Evolutionary conservation across 2,329 filamentous ascomycete genomes (phyloP), one percentile per base, ranked within the genome.

Genomic region (Penicillium sp.): DNA sequence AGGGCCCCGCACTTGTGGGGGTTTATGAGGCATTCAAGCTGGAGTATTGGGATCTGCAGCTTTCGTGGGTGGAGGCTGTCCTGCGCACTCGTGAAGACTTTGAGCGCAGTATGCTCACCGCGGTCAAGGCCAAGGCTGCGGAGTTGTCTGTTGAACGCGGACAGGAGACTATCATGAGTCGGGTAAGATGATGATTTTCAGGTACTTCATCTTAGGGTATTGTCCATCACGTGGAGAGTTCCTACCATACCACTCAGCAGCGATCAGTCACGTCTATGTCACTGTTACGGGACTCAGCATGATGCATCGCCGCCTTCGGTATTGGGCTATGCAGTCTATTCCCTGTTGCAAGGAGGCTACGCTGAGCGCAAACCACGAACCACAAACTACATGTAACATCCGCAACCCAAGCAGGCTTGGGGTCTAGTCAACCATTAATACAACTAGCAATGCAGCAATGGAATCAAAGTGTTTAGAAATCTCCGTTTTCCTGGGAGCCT

Each of bases 31-130:
- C 77, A 4, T 92, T 99, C 75, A 97, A 96, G 77, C 75, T 73
- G 33, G 79, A 82, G 38, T 96, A 95, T 70, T 95, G 92, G 88
- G 93, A 99, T 72, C 76, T 97, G 66, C 89, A 95, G 69, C 84
- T 97, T 51, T 86, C 84, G 38, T 99, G 93, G 93, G 90, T 99
- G 7, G 95, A 99, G 76, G 87, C 88, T 6, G 92, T 95, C 40
- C 67, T 99, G 56, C 80, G 91, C 58, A 79, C 84, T 1, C 79
- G 95, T 59, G 93, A 99, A 70, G 93, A 99, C 74, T 97, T 95
- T 72, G 93, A 97, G 70, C 79, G 92, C 59, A 80, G 82, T 52
- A 89, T 97, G 88, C 71, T 97, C 56, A 93, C 89, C 65, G 80
- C 83, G 14, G 86, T 97, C 41, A 97, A 97, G 77, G 83, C 84